phyloP scores from a whole-genome alignment of 2,329 filamentous ascomycete species.

The Pseudopyrenochaeta lycopersici region DNA sequence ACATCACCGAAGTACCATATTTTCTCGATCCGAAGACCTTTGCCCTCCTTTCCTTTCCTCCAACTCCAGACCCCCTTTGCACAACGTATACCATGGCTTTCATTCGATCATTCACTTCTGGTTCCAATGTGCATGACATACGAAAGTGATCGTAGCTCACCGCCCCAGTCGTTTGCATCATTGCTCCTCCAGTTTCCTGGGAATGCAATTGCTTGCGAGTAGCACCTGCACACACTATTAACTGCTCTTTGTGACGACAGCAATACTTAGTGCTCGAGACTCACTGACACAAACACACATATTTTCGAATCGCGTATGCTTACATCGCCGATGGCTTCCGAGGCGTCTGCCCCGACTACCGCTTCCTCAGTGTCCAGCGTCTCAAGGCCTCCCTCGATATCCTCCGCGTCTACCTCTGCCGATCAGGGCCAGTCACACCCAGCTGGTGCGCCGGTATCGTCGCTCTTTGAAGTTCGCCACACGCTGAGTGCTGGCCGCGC shows the following conservation, averaged over 20 bases:
- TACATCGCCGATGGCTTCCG: slow-evolving; percentile 15
- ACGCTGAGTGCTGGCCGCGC: slow-evolving; percentile 56
- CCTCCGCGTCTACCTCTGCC: slow-evolving; percentile 12
- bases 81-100: slow-evolving; percentile 34
- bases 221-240: not conserved
- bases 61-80: slow-evolving; percentile 4
- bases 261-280: not conserved
- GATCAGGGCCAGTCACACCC: slow-evolving; percentile 19
- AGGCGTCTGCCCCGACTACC: slow-evolving; percentile 14
- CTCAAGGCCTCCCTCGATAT: slow-evolving; percentile 22
- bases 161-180: slow-evolving; percentile 9
- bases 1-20: slow-evolving; percentile 5
- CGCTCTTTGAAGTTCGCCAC: slow-evolving; percentile 49
- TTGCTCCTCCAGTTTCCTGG: not conserved
- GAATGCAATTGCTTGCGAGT: not conserved
- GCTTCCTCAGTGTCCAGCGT: slow-evolving; percentile 20
- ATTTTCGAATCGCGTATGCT: slow-evolving; percentile 1
- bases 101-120: slow-evolving; percentile 31
- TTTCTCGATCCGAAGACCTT: not conserved
- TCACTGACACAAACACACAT: not conserved
- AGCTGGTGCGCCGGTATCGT: slow-evolving; percentile 33
- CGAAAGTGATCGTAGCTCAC: slow-evolving; percentile 33
- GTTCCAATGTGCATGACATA: slow-evolving; percentile 43
- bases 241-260: not conserved
- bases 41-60: not conserved